Base-by-base conservation (phyloP, 768 basidiomycete species). In the Termitomyces bulborhizus region DNA sequence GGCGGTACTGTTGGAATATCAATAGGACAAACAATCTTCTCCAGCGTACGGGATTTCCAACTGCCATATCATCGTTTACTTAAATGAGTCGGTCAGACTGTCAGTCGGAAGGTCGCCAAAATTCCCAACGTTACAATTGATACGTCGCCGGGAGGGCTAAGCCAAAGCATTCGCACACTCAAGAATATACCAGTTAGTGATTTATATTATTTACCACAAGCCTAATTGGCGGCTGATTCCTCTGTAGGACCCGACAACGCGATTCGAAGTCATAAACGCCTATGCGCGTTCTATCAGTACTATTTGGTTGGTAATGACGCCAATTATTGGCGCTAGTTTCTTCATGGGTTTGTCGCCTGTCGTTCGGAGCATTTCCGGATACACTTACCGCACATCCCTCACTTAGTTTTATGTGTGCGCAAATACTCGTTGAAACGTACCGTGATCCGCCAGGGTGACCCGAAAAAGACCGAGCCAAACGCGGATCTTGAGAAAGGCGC, bases 1-100 rank as follows among this genome's bases (percentile, higher is more conserved):
- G 90, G 90, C 9, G 89, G 84, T n/a, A 86, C 89, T 1, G 74
- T 91, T 24, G 88, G 88, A 9, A 81, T 92, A 54, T 76, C 90
- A 0, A 63, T 89, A 42, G 87, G 88, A 18, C 84, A 90, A 61
- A 81, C 84, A 3, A 84, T 91, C 56, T 86, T 84, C 55, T 68
- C 82, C 1, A 83, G 79, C 53, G 79, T 86, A 65, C 54, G 76
- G 69, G 4, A 24, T 32, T 5, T 18, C 16, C 31, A 21, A 31
- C 16, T 11, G n/a, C 24, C 39, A 46, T 56, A 7, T 60, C 57
- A 31, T 44, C 21, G 27, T 43, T 21, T 32, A 31, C 12, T 44
- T 37, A 57, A 56, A n/a, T n/a, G 47, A 18, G 36, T 9, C 54
- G 0, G 1, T 29, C 8, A 72, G 74, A 72, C 71, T 41, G 65